Base-by-base conservation (phyloP, 495 filamentous ascomycete genomes). In the Amorphotheca resinae region DNA sequence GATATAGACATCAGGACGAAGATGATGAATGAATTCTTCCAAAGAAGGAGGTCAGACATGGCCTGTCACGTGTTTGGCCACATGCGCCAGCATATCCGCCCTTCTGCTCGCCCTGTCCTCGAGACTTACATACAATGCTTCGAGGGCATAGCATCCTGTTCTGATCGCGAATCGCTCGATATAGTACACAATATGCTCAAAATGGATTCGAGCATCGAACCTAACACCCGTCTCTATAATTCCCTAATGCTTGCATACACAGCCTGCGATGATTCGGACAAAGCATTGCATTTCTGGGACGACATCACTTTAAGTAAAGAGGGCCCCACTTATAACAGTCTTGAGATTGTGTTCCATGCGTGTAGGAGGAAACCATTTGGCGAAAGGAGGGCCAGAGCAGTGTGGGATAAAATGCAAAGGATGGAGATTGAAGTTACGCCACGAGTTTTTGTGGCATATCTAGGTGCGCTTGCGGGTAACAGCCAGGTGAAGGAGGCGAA, bases 161-260 rank as follows among this genome's bases (percentile, higher is more conserved):
- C 64, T 0, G 80, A 93, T 46, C 42, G 61, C 2, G 79, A 83
- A 25, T 74, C 73, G 30, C 62, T 95, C 23, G 69, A 77, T 43
- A 70, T 79, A 28, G 71, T 93, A 12, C 82, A 93, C 56, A 94
- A 94, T 53, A 87, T 93, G 74, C 68, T 95, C 35, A 95, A 93
- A 60, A 76, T 96, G 48, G 91, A 96, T 61, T 64, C 76, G 7
- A 68, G 74, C 33, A 67, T 96, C 26, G 79, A 91, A 44, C 67
- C 80, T 12, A 79, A 76, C 56, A 95, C 89, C 1, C 64, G 64
- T 37, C 58, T 96, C 0, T 68, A 77, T 38, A 95, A 95, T 51
- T 72, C 79, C 0, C 64, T 98, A 20, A 95, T 98, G 82, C 65
- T 88, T 20, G 91, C 81, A 0, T 89, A 93, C 54, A 70, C 71